Conservation (phyloP, 1,284 basidiomycete species). For the Ceratobasidium theobromae region DNA sequence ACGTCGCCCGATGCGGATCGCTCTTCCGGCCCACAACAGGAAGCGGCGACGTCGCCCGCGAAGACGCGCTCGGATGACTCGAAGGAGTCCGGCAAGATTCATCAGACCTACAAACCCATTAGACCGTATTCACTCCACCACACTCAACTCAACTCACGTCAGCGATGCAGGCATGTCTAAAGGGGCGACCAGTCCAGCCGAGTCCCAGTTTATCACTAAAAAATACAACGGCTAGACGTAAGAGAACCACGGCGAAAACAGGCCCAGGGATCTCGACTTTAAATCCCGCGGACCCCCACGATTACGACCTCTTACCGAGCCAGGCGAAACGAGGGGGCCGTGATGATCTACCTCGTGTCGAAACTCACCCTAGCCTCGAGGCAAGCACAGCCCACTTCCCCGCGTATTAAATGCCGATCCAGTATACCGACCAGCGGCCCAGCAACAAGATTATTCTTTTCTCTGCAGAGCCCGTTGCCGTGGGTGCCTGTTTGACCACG, state of each 20-base stretch:
- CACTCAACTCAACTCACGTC: background rate
- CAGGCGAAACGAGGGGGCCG: background rate
- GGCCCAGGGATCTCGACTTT: background rate
- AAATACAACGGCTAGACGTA: background rate
- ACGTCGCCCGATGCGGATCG: background rate
- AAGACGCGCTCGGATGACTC: constrained; percentile 1
- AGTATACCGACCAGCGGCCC: too few species aligned
- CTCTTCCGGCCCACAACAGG: background rate
- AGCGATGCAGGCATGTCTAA: background rate
- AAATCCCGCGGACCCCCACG: too few species aligned
- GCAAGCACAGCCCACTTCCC: background rate
- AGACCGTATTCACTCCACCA: background rate
- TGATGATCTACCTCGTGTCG: constrained; percentile 18
- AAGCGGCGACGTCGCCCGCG: constrained; percentile 5
- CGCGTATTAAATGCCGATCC: too few species aligned
- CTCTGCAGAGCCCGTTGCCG: too few species aligned
- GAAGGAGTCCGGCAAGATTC: background rate
- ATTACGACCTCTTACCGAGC: too few species aligned
- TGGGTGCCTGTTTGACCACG: too few species aligned
- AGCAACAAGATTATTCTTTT: too few species aligned
- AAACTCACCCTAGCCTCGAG: background rate
- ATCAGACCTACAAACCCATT: background rate
- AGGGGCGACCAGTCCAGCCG: background rate
- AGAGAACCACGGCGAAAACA: background rate
- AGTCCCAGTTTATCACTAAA: background rate